phyloP scores from a whole-genome alignment of 345 rosid species.

The Eutrema japonicum region DNA sequence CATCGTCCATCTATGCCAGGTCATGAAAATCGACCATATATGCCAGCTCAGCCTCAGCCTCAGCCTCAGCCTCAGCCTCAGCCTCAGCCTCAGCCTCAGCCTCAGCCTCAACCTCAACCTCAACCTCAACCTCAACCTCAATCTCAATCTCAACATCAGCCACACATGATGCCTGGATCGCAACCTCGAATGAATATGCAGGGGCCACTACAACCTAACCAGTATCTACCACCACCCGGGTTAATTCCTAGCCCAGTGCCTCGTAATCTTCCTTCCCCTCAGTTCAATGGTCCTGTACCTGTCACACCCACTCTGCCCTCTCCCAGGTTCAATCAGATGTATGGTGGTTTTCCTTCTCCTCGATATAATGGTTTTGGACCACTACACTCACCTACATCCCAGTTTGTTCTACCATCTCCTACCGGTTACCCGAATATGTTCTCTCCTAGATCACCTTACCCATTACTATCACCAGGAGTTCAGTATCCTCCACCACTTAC shows the following conservation, averaged over 20 bases:
- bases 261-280: constrained; percentile 55
- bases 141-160: constrained; percentile 31
- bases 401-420: constrained; percentile 78
- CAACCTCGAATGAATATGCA: constrained; percentile 39
- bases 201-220: constrained; percentile 47
- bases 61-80: not conserved
- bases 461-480: constrained; percentile 71
- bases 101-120: constrained; percentile 2
- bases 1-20: constrained; percentile 2
- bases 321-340: constrained; percentile 55
- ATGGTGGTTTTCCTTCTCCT: constrained; percentile 58
- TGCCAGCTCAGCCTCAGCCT: not conserved
- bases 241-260: constrained; percentile 43
- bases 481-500: constrained; percentile 80
- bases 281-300: constrained; percentile 62
- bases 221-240: constrained; percentile 44
- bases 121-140: constrained; percentile 23
- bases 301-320: constrained; percentile 52
- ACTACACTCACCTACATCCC: constrained; percentile 82
- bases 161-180: constrained; percentile 33
- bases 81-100: not conserved
- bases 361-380: constrained; percentile 62
- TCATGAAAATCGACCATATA: constrained; percentile 19
- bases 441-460: constrained; percentile 79
- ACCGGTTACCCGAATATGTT: constrained; percentile 59